phyloP scores from a whole-genome alignment of 1,284 basidiomycete genomes.

The Leccinum variabile region DNA sequence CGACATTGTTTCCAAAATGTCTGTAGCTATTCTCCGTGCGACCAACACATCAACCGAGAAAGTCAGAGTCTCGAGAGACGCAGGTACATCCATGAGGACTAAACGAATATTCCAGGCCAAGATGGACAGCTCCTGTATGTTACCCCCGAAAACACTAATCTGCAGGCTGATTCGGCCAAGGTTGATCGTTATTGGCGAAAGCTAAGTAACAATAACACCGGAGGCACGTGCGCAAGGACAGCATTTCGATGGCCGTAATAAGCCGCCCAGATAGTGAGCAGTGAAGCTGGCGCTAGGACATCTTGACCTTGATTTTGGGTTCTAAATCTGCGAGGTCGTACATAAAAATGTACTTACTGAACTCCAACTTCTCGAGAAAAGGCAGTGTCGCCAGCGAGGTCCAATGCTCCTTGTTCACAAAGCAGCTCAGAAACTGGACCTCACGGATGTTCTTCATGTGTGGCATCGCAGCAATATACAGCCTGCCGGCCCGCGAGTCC shows the following conservation, averaged over 20 bases:
- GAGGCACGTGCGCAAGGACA: background rate
- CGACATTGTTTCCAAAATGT: background rate
- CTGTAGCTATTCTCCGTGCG: background rate
- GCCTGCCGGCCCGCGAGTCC: background rate
- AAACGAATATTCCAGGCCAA: rapidly evolving
- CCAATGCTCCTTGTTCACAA: background rate
- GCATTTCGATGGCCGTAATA: background rate
- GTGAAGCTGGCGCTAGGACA: background rate
- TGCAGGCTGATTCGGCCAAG: no score
- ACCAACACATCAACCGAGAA: background rate
- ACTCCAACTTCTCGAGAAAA: background rate
- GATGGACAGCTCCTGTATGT: no score
- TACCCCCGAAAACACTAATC: no score
- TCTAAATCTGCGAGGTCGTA: background rate
- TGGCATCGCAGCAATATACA: background rate
- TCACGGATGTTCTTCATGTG: background rate
- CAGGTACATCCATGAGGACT: background rate
- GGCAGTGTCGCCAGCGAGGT: background rate
- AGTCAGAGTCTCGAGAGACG: background rate
- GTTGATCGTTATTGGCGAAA: no score
- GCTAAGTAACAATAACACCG: no score
- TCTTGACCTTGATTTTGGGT: background rate
- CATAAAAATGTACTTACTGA: background rate
- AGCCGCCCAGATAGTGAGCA: background rate
- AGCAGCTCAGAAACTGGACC: background rate